phyloP scores from a whole-genome alignment of 2,329 filamentous ascomycete genomes.

The Penicillium sp. region DNA sequence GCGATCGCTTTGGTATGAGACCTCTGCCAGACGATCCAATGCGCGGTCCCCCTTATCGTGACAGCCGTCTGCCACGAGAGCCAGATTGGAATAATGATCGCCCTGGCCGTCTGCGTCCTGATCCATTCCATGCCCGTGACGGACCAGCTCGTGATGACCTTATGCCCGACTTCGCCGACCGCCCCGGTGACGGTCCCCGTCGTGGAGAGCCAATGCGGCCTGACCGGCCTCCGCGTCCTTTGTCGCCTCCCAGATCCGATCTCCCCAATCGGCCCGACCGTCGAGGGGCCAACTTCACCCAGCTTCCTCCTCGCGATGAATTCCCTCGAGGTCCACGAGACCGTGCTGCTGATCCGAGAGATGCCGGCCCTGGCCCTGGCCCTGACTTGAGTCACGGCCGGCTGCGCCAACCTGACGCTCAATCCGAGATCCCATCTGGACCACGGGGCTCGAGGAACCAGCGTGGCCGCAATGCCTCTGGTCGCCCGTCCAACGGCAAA shows the following conservation, averaged over 20 bases:
- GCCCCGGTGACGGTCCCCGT: slow-evolving; percentile 28
- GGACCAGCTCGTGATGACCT: slow-evolving; percentile 35
- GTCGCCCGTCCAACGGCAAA: slow-evolving; percentile 23
- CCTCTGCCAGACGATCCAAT: slow-evolving; percentile 40
- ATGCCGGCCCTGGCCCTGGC: slow-evolving; percentile 34
- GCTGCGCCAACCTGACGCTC: slow-evolving; percentile 39
- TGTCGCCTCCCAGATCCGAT: slow-evolving; percentile 30
- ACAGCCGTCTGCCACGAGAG: slow-evolving; percentile 34
- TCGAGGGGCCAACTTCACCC: slow-evolving; percentile 27
- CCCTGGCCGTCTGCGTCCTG: slow-evolving; percentile 32
- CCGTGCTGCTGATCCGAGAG: slow-evolving; percentile 38
- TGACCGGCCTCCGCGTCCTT: slow-evolving; percentile 25
- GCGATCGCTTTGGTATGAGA: slow-evolving; percentile 35
- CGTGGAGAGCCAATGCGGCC: slow-evolving; percentile 28
- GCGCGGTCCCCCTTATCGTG: slow-evolving; percentile 36
- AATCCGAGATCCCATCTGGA: slow-evolving; percentile 52
- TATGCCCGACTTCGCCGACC: slow-evolving; percentile 33
- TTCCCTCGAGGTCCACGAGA: slow-evolving; percentile 56
- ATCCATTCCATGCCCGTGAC: slow-evolving; percentile 29
- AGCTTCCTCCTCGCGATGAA: slow-evolving; percentile 37
- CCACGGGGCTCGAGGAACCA: slow-evolving; percentile 46
- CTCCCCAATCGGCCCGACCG: slow-evolving; percentile 36
- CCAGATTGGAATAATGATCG: slow-evolving; percentile 39
- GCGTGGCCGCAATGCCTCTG: slow-evolving; percentile 27
- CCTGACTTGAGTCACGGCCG: slow-evolving; percentile 49